Conservation (phyloP, 2,329 filamentous ascomycete species). For the Cryphonectria nitschkei region DNA sequence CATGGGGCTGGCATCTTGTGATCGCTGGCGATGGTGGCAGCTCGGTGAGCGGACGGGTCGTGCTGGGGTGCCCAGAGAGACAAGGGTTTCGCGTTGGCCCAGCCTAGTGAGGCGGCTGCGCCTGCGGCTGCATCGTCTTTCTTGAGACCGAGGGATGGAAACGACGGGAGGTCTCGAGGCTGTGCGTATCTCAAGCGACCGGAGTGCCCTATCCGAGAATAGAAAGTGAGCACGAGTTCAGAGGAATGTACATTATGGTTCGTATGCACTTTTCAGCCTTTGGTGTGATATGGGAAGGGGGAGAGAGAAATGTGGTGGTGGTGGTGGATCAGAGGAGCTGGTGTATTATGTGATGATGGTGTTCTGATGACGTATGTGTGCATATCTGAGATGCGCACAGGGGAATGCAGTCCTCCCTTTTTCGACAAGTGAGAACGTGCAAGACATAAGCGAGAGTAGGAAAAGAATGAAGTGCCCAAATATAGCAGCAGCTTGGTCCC, state of each 20-base stretch:
- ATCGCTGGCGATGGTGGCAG: constrained; percentile 39
- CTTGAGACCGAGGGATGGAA: constrained; percentile 66
- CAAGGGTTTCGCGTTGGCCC: constrained; percentile 56
- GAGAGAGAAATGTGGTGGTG: background rate
- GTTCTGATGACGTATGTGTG: constrained; percentile 20
- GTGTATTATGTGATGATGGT: background rate
- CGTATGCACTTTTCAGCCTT: background rate
- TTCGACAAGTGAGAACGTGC: background rate
- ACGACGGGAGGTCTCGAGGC: constrained; percentile 74
- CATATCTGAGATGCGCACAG: constrained; percentile 13
- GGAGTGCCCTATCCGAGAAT: constrained; percentile 33
- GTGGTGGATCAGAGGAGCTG: constrained; percentile 7
- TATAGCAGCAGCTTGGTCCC: background rate
- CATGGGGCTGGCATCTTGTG: constrained; percentile 47
- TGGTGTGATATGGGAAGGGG: too few species aligned
- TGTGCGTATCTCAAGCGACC: constrained; percentile 70
- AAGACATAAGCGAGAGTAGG: background rate
- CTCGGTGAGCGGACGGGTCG: constrained; percentile 55
- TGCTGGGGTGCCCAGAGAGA: constrained; percentile 69
- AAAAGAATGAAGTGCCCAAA: background rate
- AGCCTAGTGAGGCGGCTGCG: constrained; percentile 75
- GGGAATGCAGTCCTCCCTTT: constrained; percentile 4
- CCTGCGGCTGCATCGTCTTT: constrained; percentile 66
- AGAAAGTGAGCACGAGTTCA: background rate
- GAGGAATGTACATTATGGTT: background rate